phyloP scores from a whole-genome alignment of 2,329 filamentous ascomycete genomes.

The Bipolaris oryzae region DNA sequence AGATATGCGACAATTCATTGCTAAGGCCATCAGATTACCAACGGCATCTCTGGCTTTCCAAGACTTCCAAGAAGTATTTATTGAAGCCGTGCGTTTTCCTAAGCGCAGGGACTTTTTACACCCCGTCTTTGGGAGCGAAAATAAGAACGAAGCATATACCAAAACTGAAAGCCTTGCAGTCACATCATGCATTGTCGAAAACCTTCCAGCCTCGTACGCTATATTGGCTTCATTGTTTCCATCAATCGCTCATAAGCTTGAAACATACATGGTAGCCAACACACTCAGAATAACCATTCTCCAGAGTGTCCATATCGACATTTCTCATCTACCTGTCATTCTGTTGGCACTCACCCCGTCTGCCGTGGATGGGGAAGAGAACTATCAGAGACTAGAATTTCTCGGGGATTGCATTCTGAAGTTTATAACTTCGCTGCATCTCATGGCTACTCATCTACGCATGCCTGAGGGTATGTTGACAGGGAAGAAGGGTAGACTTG shows the following conservation, averaged over 20 bases:
- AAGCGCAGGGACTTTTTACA: conserved; percentile 67
- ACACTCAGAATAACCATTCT: conserved; percentile 64
- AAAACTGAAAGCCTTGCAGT: conserved; percentile 59
- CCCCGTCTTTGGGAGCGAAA: conserved; percentile 18
- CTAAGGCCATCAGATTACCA: neutral
- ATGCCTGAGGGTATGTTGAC: conserved; percentile 82
- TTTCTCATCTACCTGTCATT: conserved; percentile 59
- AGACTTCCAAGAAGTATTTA: neutral
- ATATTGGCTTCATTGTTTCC: conserved; percentile 69
- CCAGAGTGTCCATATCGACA: conserved; percentile 57
- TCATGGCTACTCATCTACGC: conserved; percentile 63
- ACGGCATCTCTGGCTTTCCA: neutral
- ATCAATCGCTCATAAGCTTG: conserved; percentile 72
- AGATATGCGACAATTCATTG: conserved; percentile 33
- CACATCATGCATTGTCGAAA: conserved; percentile 55
- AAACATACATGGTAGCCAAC: conserved; percentile 67
- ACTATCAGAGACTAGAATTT: conserved; percentile 88
- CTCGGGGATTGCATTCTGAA: conserved; percentile 87
- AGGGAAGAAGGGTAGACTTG: conserved; percentile 68
- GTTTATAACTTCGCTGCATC: conserved; percentile 69
- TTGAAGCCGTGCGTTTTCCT: conserved; percentile 52
- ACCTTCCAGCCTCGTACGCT: conserved; percentile 54
- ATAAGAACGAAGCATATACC: conserved; percentile 37
- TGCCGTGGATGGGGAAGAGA: conserved; percentile 61
- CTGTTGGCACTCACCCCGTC: conserved; percentile 73